A percentile compares a stretch with the other conserved stretches of the same genome.
These are phyloP conservation scores for Cenchrus purpureus DNA, from an alignment of 176 grass and related monocot species.

Conservation along the genomic window DNA sequence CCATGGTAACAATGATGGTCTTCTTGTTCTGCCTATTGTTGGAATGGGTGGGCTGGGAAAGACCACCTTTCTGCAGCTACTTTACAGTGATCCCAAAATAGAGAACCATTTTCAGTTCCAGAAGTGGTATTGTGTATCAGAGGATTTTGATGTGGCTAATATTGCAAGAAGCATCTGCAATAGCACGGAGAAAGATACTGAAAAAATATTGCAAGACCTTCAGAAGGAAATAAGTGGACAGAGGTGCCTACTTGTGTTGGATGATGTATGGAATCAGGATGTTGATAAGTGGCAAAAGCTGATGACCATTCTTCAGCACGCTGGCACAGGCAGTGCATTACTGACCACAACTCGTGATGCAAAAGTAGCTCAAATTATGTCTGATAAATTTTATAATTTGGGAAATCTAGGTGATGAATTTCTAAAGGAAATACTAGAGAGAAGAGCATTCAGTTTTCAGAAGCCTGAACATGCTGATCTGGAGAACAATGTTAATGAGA, in stretches of 20 bases:
- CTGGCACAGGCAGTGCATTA: background rate
- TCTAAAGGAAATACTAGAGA: background rate
- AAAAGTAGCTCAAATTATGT: background rate
- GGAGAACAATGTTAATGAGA: background rate
- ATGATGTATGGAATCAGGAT: constrained; percentile 2
- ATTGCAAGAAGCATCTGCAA: background rate
- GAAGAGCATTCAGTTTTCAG: background rate
- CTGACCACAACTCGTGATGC: background rate
- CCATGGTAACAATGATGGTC: background rate
- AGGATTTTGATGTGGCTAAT: background rate
- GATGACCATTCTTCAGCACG: background rate
- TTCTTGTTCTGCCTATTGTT: background rate
- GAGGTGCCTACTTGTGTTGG: background rate
- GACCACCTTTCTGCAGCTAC: background rate
- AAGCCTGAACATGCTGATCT: background rate
- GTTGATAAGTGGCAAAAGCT: background rate
- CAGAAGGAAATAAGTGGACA: background rate
- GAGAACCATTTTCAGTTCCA: background rate
- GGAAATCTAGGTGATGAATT: background rate
- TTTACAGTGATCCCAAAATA: background rate
- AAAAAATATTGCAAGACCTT: background rate
- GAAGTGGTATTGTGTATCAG: background rate
- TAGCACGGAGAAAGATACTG: background rate
- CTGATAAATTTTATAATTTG: background rate
- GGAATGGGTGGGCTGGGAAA: background rate